These are phyloP conservation scores for Sambucus nigra DNA, from an alignment of 129 eudicot species.

Conservation along the genomic window DNA sequence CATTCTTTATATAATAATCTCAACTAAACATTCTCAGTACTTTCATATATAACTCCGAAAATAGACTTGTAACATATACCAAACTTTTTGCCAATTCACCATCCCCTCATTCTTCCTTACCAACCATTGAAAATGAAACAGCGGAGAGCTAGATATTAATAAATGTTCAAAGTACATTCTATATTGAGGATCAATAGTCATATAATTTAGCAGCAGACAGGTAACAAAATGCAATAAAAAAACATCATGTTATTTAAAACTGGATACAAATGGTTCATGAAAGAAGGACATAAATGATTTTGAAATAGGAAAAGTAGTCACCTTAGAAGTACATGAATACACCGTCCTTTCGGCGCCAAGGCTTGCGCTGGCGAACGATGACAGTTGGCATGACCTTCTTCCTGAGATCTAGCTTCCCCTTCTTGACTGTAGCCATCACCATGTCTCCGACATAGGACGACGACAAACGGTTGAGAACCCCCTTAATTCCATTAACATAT, in stretches of 20 bases:
- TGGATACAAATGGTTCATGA: constrained; percentile 14
- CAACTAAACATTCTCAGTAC: too few relatives aligned
- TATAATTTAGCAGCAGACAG: constrained; percentile 33
- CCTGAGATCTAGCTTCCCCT: constrained; percentile 96
- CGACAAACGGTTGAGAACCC: constrained; percentile 51
- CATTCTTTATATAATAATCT: too few relatives aligned
- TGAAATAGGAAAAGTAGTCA: neutral
- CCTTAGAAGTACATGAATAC: constrained; percentile 98
- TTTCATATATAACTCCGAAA: too few relatives aligned
- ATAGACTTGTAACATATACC: too few relatives aligned
- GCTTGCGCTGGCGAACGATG: constrained; percentile 90
- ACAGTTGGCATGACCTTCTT: constrained; percentile 99
- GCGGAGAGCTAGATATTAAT: too few relatives aligned
- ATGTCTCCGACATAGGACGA: constrained; percentile 91
- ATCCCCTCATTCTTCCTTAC: too few relatives aligned
- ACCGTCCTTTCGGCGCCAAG: constrained; percentile 99
- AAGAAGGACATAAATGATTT: neutral
- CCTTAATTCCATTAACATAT: constrained; percentile 37
- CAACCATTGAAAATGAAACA: too few relatives aligned
- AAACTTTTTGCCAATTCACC: too few relatives aligned
- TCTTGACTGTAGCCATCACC: constrained; percentile 99
- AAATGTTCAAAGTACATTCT: too few relatives aligned
- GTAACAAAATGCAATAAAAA: constrained; percentile 25
- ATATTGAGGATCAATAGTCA: too few relatives aligned
- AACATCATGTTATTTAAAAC: constrained; percentile 32